Evolutionary conservation across 176 grass and related monocot genomes (phyloP).

Genomic region (Phoenix roebelenii): DNA sequence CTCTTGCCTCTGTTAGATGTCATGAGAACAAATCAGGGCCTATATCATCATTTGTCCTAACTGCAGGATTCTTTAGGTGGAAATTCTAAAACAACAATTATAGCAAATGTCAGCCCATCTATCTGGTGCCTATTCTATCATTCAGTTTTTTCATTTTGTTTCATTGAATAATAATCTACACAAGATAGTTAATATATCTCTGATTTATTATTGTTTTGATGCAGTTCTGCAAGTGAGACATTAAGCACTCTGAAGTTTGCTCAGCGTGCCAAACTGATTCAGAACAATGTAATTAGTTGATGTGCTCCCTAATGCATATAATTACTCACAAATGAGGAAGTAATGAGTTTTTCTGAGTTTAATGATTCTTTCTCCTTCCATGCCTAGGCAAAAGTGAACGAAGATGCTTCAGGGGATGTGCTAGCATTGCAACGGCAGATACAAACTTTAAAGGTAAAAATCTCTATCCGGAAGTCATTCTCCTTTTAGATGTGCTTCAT

Average conservation of each 20-base stretch:
- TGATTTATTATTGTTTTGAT: slow-evolving; percentile 23
- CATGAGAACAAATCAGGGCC: not conserved
- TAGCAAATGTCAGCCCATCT: slow-evolving; percentile 88
- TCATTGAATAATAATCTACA: slow-evolving; percentile 1
- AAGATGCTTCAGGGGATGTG: slow-evolving; percentile 82
- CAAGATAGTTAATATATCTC: slow-evolving; percentile 2
- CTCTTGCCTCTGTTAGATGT: no score
- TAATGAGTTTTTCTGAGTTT: not conserved
- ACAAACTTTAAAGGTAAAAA: slow-evolving; percentile 64
- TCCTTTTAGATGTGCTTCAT: slow-evolving; percentile 5
- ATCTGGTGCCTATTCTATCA: slow-evolving; percentile 47
- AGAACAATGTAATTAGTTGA: slow-evolving; percentile 71
- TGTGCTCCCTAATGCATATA: not conserved
- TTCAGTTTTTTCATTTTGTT: slow-evolving; percentile 18
- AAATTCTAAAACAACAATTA: slow-evolving; percentile 88
- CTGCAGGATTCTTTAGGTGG: slow-evolving; percentile 82
- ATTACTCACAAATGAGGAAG: not conserved
- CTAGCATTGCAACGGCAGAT: slow-evolving; percentile 76
- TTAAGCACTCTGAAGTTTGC: slow-evolving; percentile 97
- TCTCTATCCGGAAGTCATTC: slow-evolving; percentile 1
- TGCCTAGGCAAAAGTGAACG: slow-evolving; percentile 84
- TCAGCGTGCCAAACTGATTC: slow-evolving; percentile 85
- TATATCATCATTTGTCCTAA: slow-evolving; percentile 23
- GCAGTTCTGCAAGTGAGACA: slow-evolving; percentile 83
- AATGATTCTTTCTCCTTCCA: slow-evolving; percentile 16